Base-by-base conservation (phyloP, 805 yeast genomes). In the Starmerella vaccinii region DNA sequence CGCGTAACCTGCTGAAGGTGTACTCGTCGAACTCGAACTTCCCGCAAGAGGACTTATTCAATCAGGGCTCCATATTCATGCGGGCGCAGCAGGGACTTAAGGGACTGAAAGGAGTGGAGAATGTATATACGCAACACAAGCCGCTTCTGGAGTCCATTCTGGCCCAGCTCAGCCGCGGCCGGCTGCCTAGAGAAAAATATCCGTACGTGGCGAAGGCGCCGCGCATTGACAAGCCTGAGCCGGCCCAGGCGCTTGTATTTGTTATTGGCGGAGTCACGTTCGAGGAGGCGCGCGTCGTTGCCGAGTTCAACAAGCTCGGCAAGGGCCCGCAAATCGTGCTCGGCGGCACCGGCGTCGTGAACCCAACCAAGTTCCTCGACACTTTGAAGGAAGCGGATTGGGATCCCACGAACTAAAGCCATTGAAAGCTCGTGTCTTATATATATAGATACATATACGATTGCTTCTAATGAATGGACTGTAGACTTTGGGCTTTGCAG, bases 261-360 rank as follows among this genome's bases (percentile, higher is more conserved):
- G 60, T 70, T 16, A 78, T 86, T 47, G 97, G 97, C 5, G 98
- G 98, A 15, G 82, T 77, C 2, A 90, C 97, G 1, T 87, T 78
- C 63, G 97, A 90, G 65, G 99, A 92, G 64, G 85, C 95, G 0
- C 76, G 96, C 54, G 67, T 88, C 22, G 78, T 89, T 4, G 78
- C 83, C 49, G 84, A 87, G 54, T 71, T 88, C 55, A 81, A 82
- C 61, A 69, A 77, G 22, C 56, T 61, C 7, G 50, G 55, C 22
- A 76, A 75, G 32, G 78, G 76, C 9, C 72, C 84, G 41, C 76
- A 86, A 56, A 71, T 85, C 15, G 73, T 87, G 1, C 68, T 89
- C n/a, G 98, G 98, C 8, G 88, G 96, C 27, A 80, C 87, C 1
- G 47, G 47, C n/a, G 49, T 55, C n/a, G 47, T 51, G 18, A 56